Evolutionary conservation across 2,329 filamentous ascomycete species (phyloP).

Genomic region (Alternaria gaisen): DNA sequence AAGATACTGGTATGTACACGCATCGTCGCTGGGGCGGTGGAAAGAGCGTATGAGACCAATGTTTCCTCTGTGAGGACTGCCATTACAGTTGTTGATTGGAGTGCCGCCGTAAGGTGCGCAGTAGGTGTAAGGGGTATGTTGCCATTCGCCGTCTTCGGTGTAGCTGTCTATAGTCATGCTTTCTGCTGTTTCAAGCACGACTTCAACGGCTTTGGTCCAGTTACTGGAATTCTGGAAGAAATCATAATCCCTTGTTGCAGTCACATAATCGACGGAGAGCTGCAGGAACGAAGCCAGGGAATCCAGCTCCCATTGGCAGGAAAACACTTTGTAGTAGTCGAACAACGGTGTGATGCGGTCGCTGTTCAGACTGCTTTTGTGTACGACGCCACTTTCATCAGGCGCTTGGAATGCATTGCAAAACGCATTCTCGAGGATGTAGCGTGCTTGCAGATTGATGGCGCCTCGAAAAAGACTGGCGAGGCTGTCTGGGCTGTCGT

Average conservation of each 20-base stretch:
- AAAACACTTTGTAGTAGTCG: slow-evolving; percentile 57
- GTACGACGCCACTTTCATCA: slow-evolving; percentile 54
- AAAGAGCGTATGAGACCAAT: slow-evolving; percentile 60
- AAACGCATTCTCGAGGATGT: slow-evolving; percentile 67
- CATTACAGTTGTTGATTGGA: slow-evolving; percentile 62
- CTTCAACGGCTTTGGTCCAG: slow-evolving; percentile 57
- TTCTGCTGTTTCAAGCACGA: slow-evolving; percentile 54
- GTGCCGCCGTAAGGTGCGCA: slow-evolving; percentile 56
- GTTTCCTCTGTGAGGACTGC: slow-evolving; percentile 56
- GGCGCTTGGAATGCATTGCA: slow-evolving; percentile 64
- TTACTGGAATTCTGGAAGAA: slow-evolving; percentile 57
- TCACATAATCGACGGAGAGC: slow-evolving; percentile 57
- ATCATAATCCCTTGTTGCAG: slow-evolving; percentile 54
- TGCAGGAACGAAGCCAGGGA: slow-evolving; percentile 61
- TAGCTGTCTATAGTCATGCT: slow-evolving; percentile 60
- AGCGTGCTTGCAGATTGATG: slow-evolving; percentile 75
- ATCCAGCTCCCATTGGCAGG: slow-evolving; percentile 64
- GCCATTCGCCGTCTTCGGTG: slow-evolving; percentile 54
- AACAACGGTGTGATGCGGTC: slow-evolving; percentile 57
- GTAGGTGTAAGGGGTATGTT: slow-evolving; percentile 58
- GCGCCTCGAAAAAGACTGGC: slow-evolving; percentile 73
- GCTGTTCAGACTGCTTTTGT: slow-evolving; percentile 48
- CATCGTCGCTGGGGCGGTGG: slow-evolving; percentile 61
- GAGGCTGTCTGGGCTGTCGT: slow-evolving; percentile 58
- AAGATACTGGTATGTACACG: slow-evolving; percentile 60